Evolutionary conservation across 768 basidiomycete species (phyloP), one percentile per base, ranked within the genome.

Genomic region (Suillus sp.): DNA sequence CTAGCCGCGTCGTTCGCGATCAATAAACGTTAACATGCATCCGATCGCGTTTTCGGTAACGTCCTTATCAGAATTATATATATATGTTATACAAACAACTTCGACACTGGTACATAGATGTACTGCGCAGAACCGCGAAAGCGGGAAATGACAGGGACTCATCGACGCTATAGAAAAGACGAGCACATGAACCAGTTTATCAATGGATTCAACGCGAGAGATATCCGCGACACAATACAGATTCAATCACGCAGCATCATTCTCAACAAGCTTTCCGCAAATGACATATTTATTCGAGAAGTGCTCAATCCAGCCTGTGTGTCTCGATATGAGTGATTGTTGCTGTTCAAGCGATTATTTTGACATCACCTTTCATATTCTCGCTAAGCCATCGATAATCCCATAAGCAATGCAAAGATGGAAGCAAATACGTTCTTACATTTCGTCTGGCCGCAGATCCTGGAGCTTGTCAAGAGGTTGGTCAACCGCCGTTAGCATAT

Each of bases 271-370:
- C 70, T 86, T 89, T 48, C 95, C 95, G 70, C 93, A 95, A 56
- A 94, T 76, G 71, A 94, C 93, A 73, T 97, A 96, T 74, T 96
- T 97, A 83, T 86, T 89, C 45, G 87, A 84, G 77, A 98, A 97
- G 74, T 96, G 95, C 27, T 95, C 92, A 65, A 94, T 90, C 95
- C 95, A 98, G 27, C 93, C 91, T 92, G 27, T 92, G 27, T 38
- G n/a, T 47, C 50, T 64, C 22, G 5, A 18, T 18, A 37, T 32
- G 20, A 56, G 8, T 59, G 0, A 61, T 61, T 61, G 59, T 59
- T 68, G 57, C 55, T 40, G 10, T 37, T 18, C 40, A 32, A 22
- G 25, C 54, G 38, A 32, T 43, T 37, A 16, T 30, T 55, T 56
- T 43, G 22, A 13, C 64, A 67, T 57, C 50, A 90, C 91, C 91